A percentile compares a stretch with the other conserved stretches of the same genome.
Evolutionary conservation across 2,329 filamentous ascomycete genomes (phyloP).

Genomic region (Fusarium redolens): DNA sequence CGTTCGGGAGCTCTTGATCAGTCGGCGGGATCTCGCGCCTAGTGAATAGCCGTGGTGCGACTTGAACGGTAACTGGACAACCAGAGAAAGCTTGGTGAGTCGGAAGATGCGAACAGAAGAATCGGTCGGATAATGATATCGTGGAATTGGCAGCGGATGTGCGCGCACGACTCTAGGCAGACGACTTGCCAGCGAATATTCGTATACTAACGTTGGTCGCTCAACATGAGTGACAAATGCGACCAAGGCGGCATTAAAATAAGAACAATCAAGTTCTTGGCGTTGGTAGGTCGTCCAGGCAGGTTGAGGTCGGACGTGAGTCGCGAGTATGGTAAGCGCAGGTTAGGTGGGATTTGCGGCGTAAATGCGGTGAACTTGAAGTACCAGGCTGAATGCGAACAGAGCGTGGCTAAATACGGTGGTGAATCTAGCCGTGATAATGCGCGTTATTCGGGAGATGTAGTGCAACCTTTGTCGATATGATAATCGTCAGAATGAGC

Average conservation of each 20-base stretch:
- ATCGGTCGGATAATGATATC: slow-evolving; percentile 1
- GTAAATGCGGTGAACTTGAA: slow-evolving; percentile 30
- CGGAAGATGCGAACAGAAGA: slow-evolving; percentile 1
- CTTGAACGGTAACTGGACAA: slow-evolving; percentile 1
- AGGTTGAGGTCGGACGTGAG: slow-evolving; percentile 7
- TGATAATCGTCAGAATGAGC: slow-evolving; percentile 1
- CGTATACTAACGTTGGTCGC: slow-evolving; percentile 11
- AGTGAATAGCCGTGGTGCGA: background rate
- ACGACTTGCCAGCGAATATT: slow-evolving; percentile 5
- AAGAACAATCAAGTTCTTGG: background rate
- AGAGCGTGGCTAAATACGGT: slow-evolving; percentile 15
- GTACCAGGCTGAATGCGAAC: slow-evolving; percentile 19
- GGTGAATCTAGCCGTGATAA: slow-evolving; percentile 17
- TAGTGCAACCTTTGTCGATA: slow-evolving; percentile 28
- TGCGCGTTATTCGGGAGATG: slow-evolving; percentile 17
- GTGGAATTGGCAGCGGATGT: background rate
- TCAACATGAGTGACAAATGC: slow-evolving; percentile 9
- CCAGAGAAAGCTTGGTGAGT: background rate
- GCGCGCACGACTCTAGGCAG: slow-evolving; percentile 5
- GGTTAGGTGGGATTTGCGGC: slow-evolving; percentile 26
- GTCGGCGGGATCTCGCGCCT: slow-evolving; percentile 24
- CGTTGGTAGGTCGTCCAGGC: background rate
- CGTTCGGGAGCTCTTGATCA: slow-evolving; percentile 25
- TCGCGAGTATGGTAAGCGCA: slow-evolving; percentile 25
- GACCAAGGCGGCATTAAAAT: background rate